A percentile compares a stretch with the other conserved stretches of the same genome.
These are phyloP conservation scores for Parastagonospora avenae DNA, from an alignment of 2,329 filamentous ascomycete genomes.

Conservation along the genomic window DNA sequence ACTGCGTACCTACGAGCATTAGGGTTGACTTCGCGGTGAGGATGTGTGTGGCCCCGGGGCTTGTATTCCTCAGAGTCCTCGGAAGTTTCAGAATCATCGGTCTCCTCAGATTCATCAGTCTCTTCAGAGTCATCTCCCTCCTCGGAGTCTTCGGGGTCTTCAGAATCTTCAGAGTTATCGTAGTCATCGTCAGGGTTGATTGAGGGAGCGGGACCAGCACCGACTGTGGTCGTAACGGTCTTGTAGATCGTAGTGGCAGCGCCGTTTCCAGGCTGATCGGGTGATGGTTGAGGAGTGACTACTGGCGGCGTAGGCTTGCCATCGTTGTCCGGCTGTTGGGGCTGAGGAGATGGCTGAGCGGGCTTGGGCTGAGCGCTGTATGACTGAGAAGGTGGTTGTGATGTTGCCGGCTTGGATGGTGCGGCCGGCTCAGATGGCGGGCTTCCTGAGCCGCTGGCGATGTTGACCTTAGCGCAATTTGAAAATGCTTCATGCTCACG, in stretches of 20 bases:
- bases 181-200: too few species aligned
- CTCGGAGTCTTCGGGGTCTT: too few species aligned
- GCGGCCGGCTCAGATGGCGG: conserved; percentile 15
- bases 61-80: conserved; percentile 5
- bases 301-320: too few species aligned
- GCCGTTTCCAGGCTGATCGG: too few species aligned
- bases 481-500: conserved; percentile 38
- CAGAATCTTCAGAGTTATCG: too few species aligned
- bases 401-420: conserved; percentile 8
- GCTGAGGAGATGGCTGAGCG: conserved; percentile 8
- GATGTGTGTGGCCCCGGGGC: conserved; percentile 2
- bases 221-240: too few species aligned
- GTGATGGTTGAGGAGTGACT: too few species aligned
- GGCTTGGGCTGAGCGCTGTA: conserved; percentile 1
- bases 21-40: conserved; percentile 16
- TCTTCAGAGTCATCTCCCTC: background rate
- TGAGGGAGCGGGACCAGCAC: too few species aligned
- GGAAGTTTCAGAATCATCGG: conserved; percentile 4
- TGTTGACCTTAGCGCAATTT: conserved; percentile 53
- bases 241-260: too few species aligned
- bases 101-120: conserved; percentile 9
- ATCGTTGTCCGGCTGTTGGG: background rate
- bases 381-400: conserved; percentile 13
- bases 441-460: conserved; percentile 34
- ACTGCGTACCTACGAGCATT: conserved; percentile 28